phyloP scores from a whole-genome alignment of 2,329 filamentous ascomycete species.

The Calonectria montana region DNA sequence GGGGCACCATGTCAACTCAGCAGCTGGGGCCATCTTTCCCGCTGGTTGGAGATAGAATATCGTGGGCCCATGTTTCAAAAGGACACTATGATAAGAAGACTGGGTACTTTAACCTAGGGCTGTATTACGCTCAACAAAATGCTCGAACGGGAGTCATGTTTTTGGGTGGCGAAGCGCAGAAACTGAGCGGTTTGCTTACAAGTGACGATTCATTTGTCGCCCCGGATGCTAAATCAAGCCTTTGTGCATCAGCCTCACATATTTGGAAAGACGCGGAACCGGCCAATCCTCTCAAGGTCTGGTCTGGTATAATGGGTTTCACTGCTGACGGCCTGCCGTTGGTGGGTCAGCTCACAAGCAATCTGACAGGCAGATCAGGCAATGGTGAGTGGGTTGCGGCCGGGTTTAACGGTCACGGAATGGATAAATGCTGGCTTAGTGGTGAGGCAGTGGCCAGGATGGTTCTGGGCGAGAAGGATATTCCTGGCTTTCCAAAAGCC shows the following conservation, averaged over 20 bases:
- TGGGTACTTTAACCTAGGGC: conserved; percentile 47
- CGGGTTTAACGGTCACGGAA: conserved; percentile 61
- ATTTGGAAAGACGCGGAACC: conserved; percentile 41
- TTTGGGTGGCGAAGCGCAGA: conserved; percentile 61
- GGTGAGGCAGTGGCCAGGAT: conserved; percentile 52
- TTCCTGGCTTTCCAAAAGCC: conserved; percentile 31
- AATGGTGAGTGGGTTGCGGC: conserved; percentile 59
- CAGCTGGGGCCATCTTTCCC: conserved; percentile 48
- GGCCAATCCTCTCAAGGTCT: conserved; percentile 47
- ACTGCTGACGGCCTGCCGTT: conserved; percentile 60
- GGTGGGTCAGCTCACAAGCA: conserved; percentile 56
- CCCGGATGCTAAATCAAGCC: conserved; percentile 45
- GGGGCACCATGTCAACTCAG: conserved; percentile 62
- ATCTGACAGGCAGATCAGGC: conserved; percentile 29
- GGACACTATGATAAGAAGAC: conserved; percentile 60
- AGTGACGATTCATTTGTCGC: conserved; percentile 56
- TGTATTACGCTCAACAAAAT: conserved; percentile 44
- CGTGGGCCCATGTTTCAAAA: conserved; percentile 60
- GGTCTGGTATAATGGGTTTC: conserved; percentile 61
- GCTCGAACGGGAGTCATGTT: conserved; percentile 56
- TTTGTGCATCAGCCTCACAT: conserved; percentile 50
- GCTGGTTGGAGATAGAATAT: conserved; percentile 43
- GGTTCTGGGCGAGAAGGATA: conserved; percentile 37
- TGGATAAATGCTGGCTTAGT: conserved; percentile 63
- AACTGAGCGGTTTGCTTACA: conserved; percentile 52